phyloP scores from a whole-genome alignment of 345 rosid species.

The Geranium rotundifolium region DNA sequence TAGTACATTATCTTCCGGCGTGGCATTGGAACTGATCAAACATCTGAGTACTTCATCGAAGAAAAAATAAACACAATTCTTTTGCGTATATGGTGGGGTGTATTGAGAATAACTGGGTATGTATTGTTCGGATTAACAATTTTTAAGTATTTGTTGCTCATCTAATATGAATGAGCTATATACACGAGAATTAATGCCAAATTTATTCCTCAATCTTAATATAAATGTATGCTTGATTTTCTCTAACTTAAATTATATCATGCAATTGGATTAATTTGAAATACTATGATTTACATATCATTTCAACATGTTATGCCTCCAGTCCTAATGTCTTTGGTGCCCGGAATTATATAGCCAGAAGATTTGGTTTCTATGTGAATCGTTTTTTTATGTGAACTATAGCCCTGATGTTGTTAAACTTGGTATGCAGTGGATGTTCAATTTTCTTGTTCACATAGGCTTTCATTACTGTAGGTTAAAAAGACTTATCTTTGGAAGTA shows the following conservation, averaged over 20 bases:
- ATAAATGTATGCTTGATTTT: not conserved
- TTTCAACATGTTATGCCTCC: not conserved
- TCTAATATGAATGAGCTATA: too few species aligned
- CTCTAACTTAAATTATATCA: not conserved
- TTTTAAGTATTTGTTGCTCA: not conserved
- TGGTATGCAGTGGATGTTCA: not conserved
- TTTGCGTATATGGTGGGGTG: slow-evolving; percentile 59
- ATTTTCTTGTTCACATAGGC: not conserved
- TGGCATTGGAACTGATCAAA: slow-evolving; percentile 77
- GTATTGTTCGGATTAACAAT: slow-evolving; percentile 7
- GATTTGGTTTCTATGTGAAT: not conserved
- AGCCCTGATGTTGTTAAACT: not conserved
- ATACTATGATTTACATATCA: not conserved
- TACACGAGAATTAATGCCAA: not conserved
- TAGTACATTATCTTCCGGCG: slow-evolving; percentile 90
- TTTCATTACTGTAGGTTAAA: not conserved
- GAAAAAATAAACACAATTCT: slow-evolving; percentile 76
- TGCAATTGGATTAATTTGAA: not conserved
- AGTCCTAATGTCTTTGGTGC: not conserved
- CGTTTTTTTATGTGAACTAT: not conserved
- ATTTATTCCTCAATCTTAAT: not conserved
- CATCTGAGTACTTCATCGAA: slow-evolving; percentile 67
- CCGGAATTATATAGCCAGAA: too few species aligned
- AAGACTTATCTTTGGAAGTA: slow-evolving; percentile 22
- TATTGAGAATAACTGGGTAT: slow-evolving; percentile 55